These are phyloP conservation scores for Bathelium albidoporum DNA, from an alignment of 495 filamentous ascomycete genomes.

Conservation along the genomic window DNA sequence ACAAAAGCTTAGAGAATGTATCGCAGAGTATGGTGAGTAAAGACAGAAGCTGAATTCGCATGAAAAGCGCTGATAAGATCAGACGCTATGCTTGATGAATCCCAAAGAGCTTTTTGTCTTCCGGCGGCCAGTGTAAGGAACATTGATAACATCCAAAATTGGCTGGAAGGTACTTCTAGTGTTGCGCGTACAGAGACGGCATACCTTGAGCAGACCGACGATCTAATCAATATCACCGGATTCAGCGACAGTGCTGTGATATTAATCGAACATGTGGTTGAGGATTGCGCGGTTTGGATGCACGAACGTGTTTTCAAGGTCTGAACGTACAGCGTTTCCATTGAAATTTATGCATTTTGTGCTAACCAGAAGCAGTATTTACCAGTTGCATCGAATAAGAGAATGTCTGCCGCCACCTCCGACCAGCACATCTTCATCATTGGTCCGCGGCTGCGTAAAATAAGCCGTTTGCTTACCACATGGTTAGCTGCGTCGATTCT, in stretches of 20 bases:
- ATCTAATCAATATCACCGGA: not conserved
- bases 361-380: not conserved
- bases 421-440: not conserved
- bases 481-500: not conserved
- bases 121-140: not conserved
- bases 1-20: not conserved
- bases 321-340: not conserved
- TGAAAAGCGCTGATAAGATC: no score
- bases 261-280: not conserved
- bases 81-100: constrained; percentile 1
- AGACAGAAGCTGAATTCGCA: no score
- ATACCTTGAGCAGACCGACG: not conserved
- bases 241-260: not conserved
- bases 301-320: not conserved
- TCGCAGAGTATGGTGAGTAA: not conserved
- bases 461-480: not conserved
- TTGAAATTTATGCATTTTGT: not conserved
- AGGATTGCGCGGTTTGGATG: not conserved
- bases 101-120: not conserved
- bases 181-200: not conserved
- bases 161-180: not conserved
- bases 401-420: not conserved
- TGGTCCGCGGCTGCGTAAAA: not conserved
- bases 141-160: not conserved
- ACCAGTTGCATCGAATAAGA: not conserved